Conservation (phyloP, 2,329 filamentous ascomycete species). For the Penicillium decumbens region DNA sequence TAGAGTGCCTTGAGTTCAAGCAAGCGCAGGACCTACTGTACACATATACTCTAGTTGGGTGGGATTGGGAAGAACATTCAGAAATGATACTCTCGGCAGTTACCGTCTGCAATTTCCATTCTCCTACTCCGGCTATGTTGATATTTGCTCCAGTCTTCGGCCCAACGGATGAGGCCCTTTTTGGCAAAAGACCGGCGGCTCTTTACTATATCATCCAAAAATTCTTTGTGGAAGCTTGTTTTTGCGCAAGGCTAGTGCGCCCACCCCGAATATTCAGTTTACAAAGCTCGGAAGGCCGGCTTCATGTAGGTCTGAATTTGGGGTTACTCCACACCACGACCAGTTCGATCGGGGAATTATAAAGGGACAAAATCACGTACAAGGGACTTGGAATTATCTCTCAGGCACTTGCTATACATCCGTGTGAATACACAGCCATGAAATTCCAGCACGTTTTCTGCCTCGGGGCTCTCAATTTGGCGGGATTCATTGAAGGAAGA, state of each 20-base stretch:
- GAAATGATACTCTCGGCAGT: no score
- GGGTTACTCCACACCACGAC: not conserved
- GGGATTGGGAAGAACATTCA: no score
- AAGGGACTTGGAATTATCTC: not conserved
- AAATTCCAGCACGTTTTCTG: not conserved
- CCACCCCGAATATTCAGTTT: not conserved
- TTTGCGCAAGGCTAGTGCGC: not conserved
- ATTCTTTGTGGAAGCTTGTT: not conserved
- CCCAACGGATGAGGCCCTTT: not conserved
- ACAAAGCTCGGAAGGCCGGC: not conserved
- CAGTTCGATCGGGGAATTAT: not conserved
- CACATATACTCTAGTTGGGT: no score
- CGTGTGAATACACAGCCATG: not conserved
- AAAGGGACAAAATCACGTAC: not conserved
- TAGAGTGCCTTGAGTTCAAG: no score
- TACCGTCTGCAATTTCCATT: no score
- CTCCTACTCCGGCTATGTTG: no score
- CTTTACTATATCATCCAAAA: no score
- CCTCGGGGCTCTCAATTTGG: not conserved
- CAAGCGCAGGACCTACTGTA: no score
- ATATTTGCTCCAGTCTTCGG: not conserved
- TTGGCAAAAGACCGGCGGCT: not conserved
- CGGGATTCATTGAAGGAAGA: not conserved
- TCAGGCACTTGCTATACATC: not conserved
- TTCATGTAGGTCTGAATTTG: not conserved